Evolutionary conservation across 1,139 yeast species (phyloP).

Genomic region (Yamadazyma triangularis): DNA sequence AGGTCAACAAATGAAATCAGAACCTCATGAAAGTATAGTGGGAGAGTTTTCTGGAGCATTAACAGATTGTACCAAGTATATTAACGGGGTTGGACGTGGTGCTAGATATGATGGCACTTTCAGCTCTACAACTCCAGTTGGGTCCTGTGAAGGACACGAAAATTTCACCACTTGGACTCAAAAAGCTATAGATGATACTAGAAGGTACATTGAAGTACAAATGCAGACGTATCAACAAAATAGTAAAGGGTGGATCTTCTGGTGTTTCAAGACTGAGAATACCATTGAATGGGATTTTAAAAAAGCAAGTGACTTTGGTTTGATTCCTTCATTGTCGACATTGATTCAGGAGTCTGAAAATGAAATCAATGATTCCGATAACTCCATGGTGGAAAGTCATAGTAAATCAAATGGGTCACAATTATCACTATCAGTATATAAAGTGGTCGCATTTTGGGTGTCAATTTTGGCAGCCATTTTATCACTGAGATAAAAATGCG

Average conservation of each 20-base stretch:
- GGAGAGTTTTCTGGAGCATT: slow-evolving; percentile 97
- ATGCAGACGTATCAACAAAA: slow-evolving; percentile 72
- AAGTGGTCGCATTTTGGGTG: no score
- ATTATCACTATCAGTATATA: no score
- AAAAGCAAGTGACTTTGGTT: slow-evolving; percentile 40
- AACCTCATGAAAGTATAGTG: slow-evolving; percentile 68
- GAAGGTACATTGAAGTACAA: slow-evolving; percentile 83
- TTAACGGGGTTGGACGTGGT: slow-evolving; percentile 87
- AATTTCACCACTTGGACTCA: slow-evolving; percentile 59
- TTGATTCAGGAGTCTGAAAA: no score
- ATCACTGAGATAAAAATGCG: no score
- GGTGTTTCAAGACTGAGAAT: slow-evolving; percentile 92
- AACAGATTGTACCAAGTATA: slow-evolving; percentile 89
- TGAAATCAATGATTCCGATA: no score
- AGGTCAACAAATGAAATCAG: slow-evolving; percentile 49
- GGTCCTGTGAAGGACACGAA: slow-evolving; percentile 60
- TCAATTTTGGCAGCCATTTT: no score
- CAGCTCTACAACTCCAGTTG: slow-evolving; percentile 53
- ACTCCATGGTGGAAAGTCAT: no score
- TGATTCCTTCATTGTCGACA: no score
- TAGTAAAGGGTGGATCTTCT: slow-evolving; percentile 78
- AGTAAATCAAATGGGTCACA: no score
- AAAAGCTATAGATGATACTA: slow-evolving; percentile 49
- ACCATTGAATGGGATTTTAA: slow-evolving; percentile 85
- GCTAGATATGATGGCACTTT: slow-evolving; percentile 73